Evolutionary conservation across 2,329 filamentous ascomycete genomes (phyloP).

Genomic region (Phialophora verrucosa): DNA sequence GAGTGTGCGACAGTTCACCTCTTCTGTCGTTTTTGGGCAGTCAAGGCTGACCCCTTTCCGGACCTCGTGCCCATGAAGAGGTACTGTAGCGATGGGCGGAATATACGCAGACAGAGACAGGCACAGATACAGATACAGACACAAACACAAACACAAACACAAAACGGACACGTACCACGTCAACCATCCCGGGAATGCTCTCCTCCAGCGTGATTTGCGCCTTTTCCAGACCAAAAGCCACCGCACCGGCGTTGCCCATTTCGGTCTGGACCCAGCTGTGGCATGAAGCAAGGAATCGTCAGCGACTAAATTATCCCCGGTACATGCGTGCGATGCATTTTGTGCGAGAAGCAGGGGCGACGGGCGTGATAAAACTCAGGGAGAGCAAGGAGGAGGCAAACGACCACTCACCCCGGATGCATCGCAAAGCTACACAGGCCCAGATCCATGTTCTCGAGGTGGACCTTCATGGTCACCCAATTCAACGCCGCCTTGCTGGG

Average conservation of each 20-base stretch:
- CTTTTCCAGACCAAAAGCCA: slow-evolving; percentile 31
- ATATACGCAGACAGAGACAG: too few species aligned
- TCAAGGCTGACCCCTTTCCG: too few species aligned
- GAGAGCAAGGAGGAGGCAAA: background rate
- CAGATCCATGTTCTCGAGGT: slow-evolving; percentile 45
- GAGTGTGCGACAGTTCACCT: background rate
- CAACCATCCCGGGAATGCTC: slow-evolving; percentile 34
- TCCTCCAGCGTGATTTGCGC: slow-evolving; percentile 38
- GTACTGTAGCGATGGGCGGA: background rate
- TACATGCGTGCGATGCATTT: background rate
- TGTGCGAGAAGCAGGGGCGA: too few species aligned
- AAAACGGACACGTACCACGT: slow-evolving; percentile 25
- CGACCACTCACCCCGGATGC: slow-evolving; percentile 24
- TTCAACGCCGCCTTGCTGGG: slow-evolving; percentile 52
- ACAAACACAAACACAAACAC: background rate
- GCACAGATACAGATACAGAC: background rate
- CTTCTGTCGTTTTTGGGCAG: too few species aligned
- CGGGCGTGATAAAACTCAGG: too few species aligned
- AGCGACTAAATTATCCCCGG: background rate
- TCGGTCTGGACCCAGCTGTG: slow-evolving; percentile 39
- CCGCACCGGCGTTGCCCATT: slow-evolving; percentile 37
- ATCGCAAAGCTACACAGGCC: slow-evolving; percentile 21
- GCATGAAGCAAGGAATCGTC: background rate
- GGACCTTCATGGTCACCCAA: slow-evolving; percentile 46
- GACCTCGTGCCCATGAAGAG: background rate